phyloP scores from a whole-genome alignment of 2,329 filamentous ascomycete species.

The Mollisiaceae sp. region DNA sequence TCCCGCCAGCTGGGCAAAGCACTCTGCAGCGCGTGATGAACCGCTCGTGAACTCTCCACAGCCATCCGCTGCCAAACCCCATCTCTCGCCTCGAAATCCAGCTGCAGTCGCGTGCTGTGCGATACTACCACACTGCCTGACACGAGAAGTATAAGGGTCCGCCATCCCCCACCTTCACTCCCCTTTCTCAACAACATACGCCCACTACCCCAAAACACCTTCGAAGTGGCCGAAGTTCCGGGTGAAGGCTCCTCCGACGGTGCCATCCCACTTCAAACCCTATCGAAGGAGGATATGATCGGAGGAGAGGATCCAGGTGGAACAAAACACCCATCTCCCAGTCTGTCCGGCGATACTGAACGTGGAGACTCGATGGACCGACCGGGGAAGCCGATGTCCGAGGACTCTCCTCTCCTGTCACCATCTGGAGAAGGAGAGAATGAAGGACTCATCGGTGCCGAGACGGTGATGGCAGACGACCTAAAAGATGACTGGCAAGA shows the following conservation, averaged over 20 bases:
- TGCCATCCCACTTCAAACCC: conserved; percentile 1
- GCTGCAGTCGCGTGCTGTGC: neutral
- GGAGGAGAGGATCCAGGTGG: conserved; percentile 5
- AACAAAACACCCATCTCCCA: conserved; percentile 1
- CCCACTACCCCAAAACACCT: neutral
- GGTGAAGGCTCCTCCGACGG: conserved; percentile 8
- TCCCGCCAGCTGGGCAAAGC: neutral
- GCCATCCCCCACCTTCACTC: neutral
- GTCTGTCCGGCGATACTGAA: conserved; percentile 25
- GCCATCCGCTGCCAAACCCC: neutral
- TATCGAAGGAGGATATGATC: conserved; percentile 6
- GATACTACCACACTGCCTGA: neutral
- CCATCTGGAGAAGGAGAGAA: conserved; percentile 45
- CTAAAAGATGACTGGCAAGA: conserved; percentile 58
- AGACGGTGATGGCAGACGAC: conserved; percentile 47
- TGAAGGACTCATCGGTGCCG: conserved; percentile 44
- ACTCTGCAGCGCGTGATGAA: conserved; percentile 4
- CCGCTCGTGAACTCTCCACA: conserved; percentile 9
- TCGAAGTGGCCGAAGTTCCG: conserved; percentile 11
- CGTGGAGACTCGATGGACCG: conserved; percentile 30
- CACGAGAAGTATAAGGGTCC: neutral
- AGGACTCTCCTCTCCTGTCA: conserved; percentile 57
- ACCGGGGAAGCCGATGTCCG: conserved; percentile 44
- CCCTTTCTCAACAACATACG: neutral
- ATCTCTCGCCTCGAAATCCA: neutral